Percentiles rank a stretch among this genome's conserved stretches.
Conservation (phyloP, 1,139 yeast species). For the Debaryomycetaceae sp. region DNA sequence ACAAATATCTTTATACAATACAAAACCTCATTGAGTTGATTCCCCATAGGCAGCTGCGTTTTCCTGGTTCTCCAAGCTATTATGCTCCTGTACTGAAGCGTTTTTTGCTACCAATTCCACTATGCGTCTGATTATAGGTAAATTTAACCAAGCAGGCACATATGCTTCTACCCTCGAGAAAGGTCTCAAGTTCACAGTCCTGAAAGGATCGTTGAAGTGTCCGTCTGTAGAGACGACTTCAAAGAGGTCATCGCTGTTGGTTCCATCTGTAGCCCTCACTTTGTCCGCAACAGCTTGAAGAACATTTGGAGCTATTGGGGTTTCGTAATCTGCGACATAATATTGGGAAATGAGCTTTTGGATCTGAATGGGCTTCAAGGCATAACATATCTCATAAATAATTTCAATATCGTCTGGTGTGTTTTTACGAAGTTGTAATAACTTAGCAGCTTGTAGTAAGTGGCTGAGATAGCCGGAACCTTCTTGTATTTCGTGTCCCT, state of each 20-base stretch:
- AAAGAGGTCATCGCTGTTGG: slow-evolving; percentile 63
- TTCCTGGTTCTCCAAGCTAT: slow-evolving; percentile 9
- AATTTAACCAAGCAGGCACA: slow-evolving; percentile 91
- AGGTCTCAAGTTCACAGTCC: slow-evolving; percentile 79
- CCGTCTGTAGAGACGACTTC: slow-evolving; percentile 73
- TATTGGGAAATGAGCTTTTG: slow-evolving; percentile 90
- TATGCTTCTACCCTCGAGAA: slow-evolving; percentile 91
- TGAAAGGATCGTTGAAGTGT: slow-evolving; percentile 84
- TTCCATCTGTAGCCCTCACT: slow-evolving; percentile 63
- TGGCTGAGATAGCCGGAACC: slow-evolving; percentile 87
- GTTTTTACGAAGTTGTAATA: slow-evolving; percentile 86
- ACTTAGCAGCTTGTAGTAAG: slow-evolving; percentile 88
- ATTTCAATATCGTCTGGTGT: slow-evolving; percentile 89
- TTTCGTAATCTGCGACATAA: slow-evolving; percentile 90
- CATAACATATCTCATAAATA: slow-evolving; percentile 92
- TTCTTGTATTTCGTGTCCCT: slow-evolving; percentile 87
- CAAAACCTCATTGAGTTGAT: slow-evolving; percentile 1
- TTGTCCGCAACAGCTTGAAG: slow-evolving; percentile 79
- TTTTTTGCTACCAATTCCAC: slow-evolving; percentile 87
- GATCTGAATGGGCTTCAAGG: slow-evolving; percentile 88
- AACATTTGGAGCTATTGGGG: slow-evolving; percentile 85
- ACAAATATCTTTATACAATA: slow-evolving; percentile 5
- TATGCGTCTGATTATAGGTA: slow-evolving; percentile 83
- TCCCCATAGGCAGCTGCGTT: slow-evolving; percentile 5
- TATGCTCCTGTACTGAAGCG: slow-evolving; percentile 49